phyloP scores from a whole-genome alignment of 768 basidiomycete species.

The Symmetrospora coprosmae region DNA sequence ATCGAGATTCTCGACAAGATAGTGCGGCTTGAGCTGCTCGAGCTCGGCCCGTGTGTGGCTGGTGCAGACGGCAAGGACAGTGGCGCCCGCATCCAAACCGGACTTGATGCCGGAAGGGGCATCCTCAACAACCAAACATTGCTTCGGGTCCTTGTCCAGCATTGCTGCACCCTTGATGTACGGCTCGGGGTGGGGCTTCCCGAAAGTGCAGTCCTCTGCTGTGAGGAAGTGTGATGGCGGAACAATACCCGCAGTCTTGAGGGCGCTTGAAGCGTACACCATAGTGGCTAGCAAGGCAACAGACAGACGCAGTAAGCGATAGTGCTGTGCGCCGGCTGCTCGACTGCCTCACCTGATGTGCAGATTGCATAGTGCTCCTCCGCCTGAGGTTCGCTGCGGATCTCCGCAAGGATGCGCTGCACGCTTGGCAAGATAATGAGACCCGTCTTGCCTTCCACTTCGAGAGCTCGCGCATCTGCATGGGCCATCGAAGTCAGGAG shows the following conservation, averaged over 20 bases:
- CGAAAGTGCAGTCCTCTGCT: slow-evolving; percentile 51
- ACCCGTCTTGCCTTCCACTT: slow-evolving; percentile 1
- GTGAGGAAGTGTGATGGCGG: slow-evolving; percentile 58
- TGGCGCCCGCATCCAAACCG: slow-evolving; percentile 60
- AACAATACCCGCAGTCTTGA: slow-evolving; percentile 54
- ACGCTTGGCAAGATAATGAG: slow-evolving; percentile 58
- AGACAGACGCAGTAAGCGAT: slow-evolving; percentile 43
- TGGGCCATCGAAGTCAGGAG: not conserved
- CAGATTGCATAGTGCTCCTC: slow-evolving; percentile 12
- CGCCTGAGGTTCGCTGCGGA: slow-evolving; percentile 36
- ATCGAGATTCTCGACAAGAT: slow-evolving; percentile 51
- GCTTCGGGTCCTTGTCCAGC: not conserved
- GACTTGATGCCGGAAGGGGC: slow-evolving; percentile 67
- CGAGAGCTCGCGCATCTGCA: not conserved
- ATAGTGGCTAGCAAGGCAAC: slow-evolving; percentile 47
- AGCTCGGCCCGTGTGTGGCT: slow-evolving; percentile 53
- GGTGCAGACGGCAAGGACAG: slow-evolving; percentile 69
- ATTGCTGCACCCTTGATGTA: slow-evolving; percentile 52
- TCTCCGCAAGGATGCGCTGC: slow-evolving; percentile 48
- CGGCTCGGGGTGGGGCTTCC: slow-evolving; percentile 44
- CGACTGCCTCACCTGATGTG: slow-evolving; percentile 4
- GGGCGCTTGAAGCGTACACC: slow-evolving; percentile 45
- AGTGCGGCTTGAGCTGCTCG: slow-evolving; percentile 47
- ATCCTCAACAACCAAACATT: slow-evolving; percentile 62
- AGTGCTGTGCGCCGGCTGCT: slow-evolving; percentile 59